Evolutionary conservation across 1,139 yeast genomes (phyloP).

Genomic region (Taphrina wiesneri): DNA sequence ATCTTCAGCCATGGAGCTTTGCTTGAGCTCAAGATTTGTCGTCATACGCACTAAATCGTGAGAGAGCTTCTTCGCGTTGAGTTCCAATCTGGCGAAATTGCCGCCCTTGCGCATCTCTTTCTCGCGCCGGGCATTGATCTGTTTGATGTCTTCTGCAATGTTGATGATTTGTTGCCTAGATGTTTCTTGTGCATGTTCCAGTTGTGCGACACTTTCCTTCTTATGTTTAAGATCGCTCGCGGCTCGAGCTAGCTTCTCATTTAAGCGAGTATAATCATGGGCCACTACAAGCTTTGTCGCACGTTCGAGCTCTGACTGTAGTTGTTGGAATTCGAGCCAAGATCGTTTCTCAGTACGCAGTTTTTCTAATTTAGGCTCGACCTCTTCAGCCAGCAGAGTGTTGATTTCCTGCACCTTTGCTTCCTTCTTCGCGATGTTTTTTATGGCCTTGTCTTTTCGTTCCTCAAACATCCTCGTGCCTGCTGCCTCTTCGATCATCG

Average conservation of each 20-base stretch:
- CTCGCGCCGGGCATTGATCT: constrained; percentile 58
- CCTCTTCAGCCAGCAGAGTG: constrained; percentile 73
- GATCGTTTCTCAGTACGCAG: constrained; percentile 77
- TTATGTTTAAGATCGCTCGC: constrained; percentile 41
- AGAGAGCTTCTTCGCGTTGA: constrained; percentile 57
- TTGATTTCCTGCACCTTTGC: constrained; percentile 77
- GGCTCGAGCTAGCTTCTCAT: constrained; percentile 47
- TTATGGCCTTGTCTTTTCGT: constrained; percentile 85
- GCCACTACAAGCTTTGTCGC: constrained; percentile 73
- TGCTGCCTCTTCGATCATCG: constrained; percentile 96
- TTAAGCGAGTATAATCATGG: constrained; percentile 60
- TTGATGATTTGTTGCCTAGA: constrained; percentile 58
- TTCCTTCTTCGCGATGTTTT: constrained; percentile 89
- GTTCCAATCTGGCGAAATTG: constrained; percentile 61
- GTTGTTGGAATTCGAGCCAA: constrained; percentile 82
- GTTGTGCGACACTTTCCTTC: constrained; percentile 36
- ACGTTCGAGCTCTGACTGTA: constrained; percentile 77
- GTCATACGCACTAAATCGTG: constrained; percentile 69
- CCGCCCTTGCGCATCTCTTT: constrained; percentile 66
- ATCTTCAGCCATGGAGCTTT: constrained; percentile 60
- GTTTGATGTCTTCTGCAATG: constrained; percentile 62
- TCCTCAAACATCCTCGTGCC: constrained; percentile 97
- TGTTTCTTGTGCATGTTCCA: constrained; percentile 48
- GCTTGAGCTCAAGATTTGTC: constrained; percentile 61
- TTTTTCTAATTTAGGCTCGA: constrained; percentile 86